Percentiles rank a stretch among this genome's conserved stretches.
phyloP scores from a whole-genome alignment of 2,329 filamentous ascomycete genomes.

The Colletotrichum graminicola region DNA sequence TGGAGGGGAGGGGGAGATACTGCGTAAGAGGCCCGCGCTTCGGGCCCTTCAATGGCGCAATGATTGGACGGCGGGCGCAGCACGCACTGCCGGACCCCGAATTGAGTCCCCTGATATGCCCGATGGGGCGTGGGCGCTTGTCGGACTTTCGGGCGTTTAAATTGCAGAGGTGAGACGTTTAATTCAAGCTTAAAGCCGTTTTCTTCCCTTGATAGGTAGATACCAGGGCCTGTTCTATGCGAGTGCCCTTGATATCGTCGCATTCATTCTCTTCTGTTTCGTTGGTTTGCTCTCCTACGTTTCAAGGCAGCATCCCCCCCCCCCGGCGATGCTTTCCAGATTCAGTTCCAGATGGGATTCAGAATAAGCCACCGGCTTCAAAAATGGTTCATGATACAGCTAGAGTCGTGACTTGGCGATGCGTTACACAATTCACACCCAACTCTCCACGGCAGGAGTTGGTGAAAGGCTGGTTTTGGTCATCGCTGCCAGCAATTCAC shows the following conservation, averaged over 20 bases:
- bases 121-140: slow-evolving; percentile 17
- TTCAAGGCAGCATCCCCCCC: neutral
- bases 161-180: neutral
- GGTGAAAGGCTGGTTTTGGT: neutral
- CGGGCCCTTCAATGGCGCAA: neutral
- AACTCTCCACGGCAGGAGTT: neutral
- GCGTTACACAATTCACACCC: neutral
- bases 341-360: neutral
- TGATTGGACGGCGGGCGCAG: slow-evolving; percentile 23
- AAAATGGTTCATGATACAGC: neutral
- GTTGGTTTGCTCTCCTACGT: neutral
- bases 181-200: slow-evolving; percentile 27
- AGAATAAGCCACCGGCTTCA: neutral
- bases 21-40: slow-evolving; percentile 30
- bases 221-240: neutral
- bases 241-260: neutral
- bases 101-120: neutral
- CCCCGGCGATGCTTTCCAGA: neutral
- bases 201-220: neutral
- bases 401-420: neutral
- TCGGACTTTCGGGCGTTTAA: slow-evolving; percentile 12
- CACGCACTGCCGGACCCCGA: neutral
- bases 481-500: neutral
- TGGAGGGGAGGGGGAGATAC: neutral
- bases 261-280: neutral